Evolutionary conservation across 768 basidiomycete species (phyloP), one percentile per base, ranked within the genome.

Genomic region (Lactarius hatsudake): DNA sequence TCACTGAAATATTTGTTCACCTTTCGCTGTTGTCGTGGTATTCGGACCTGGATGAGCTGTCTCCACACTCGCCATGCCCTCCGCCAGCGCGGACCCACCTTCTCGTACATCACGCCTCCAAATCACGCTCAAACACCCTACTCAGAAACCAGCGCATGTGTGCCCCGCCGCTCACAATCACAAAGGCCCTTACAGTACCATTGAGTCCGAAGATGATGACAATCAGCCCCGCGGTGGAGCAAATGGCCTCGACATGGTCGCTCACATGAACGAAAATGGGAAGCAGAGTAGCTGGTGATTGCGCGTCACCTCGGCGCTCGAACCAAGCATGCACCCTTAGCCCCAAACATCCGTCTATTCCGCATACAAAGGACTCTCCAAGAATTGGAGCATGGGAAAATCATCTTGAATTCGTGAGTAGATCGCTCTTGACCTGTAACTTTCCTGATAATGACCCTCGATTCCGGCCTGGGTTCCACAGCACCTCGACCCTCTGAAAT

Each of bases 81-180:
- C 59, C 66, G 8, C 69, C 71, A 13, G 61, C 65, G 48, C 62
- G 68, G n/a, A 68, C 71, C 0, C 71, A 3, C 74, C 72, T 0
- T 63, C 74, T 1, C 73, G 75, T 32, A 71, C 72, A 12, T 81
- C 83, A 3, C 79, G 82, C 6, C 80, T 89, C 26, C 87, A 84
- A 71, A 88, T 88, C 72, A 88, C 82, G 74, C 79, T 88, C 55
- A 88, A 85, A 71, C 73, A 87, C 5, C 84, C 85, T 15, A 76
- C 79, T 26, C 69, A 73, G 40, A 69, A 62, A 15, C 65, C 70
- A 54, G 17, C 64, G 65, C 43, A 69, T 63, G n/a, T 56, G 56
- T n/a, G 48, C 45, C 63, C 59, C 30, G 51, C 43, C 48, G 32
- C 78, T 78, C 63, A 65, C 5, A 65, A 65, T 0, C 71, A 72